Conservation (phyloP, 2,329 filamentous ascomycete species). For the Tolypocladium paradoxum region DNA sequence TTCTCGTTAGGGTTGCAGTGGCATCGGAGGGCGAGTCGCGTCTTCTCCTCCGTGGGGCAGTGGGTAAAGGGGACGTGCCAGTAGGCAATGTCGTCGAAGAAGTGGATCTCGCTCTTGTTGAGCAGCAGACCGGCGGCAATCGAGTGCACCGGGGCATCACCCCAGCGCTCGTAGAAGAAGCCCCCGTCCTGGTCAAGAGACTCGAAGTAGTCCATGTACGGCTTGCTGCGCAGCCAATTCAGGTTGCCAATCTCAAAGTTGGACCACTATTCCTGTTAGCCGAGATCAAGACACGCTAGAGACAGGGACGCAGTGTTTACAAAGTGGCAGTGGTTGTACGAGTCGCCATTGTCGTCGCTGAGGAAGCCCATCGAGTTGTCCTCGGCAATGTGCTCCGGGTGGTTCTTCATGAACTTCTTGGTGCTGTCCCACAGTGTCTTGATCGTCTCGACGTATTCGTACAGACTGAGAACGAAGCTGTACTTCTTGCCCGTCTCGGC, state of each 20-base stretch:
- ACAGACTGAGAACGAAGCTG: constrained; percentile 89
- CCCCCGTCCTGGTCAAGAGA: constrained; percentile 81
- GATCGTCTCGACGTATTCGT: constrained; percentile 95
- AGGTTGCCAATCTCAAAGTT: constrained; percentile 97
- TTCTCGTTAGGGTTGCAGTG: constrained; percentile 94
- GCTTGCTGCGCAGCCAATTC: constrained; percentile 81
- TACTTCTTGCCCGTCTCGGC: constrained; percentile 96
- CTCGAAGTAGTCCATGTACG: constrained; percentile 86
- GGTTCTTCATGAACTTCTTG: constrained; percentile 85
- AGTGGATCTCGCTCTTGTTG: constrained; percentile 89
- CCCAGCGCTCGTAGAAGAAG: constrained; percentile 99
- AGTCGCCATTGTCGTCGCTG: constrained; percentile 82
- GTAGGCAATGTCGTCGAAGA: constrained; percentile 98
- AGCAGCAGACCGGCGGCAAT: constrained; percentile 83
- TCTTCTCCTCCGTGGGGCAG: constrained; percentile 85
- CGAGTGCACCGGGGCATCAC: constrained; percentile 95
- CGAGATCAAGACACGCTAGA: not conserved
- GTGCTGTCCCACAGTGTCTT: constrained; percentile 90
- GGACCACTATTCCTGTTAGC: constrained; percentile 60
- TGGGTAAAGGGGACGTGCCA: constrained; percentile 97
- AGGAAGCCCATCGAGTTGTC: constrained; percentile 86
- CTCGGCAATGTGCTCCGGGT: constrained; percentile 77
- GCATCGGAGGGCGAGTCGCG: constrained; percentile 74
- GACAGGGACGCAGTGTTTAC: constrained; percentile 37
- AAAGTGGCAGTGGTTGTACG: constrained; percentile 96